phyloP scores from a whole-genome alignment of 257 asterid genomes.

The Solanum dulcamara region DNA sequence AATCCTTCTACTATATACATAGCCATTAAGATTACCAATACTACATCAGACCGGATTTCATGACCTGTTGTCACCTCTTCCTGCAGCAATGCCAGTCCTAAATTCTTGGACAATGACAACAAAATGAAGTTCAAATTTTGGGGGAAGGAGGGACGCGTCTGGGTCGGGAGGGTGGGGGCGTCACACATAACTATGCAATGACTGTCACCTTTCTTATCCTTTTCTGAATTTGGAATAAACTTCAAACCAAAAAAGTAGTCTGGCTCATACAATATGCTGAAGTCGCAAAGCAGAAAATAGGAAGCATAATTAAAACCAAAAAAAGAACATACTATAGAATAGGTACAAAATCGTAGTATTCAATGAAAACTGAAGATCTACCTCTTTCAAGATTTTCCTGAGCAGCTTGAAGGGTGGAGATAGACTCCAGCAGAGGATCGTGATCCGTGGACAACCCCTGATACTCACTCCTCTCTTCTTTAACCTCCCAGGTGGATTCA shows the following conservation, averaged over 20 bases:
- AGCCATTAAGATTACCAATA: background rate
- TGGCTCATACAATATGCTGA: background rate
- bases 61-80: background rate
- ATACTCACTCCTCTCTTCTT: constrained; percentile 38
- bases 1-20: background rate
- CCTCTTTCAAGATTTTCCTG: constrained; percentile 64
- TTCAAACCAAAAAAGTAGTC: background rate
- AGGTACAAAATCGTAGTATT: background rate
- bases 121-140: background rate
- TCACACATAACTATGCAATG: background rate
- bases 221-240: background rate
- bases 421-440: constrained; percentile 44
- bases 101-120: background rate
- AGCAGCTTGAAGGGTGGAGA: constrained; percentile 40
- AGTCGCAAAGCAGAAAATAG: background rate
- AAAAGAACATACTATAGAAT: background rate
- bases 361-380: constrained; percentile 5
- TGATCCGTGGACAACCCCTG: constrained; percentile 24
- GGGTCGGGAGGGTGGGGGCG: background rate
- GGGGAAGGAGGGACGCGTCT: background rate
- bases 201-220: background rate
- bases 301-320: background rate
- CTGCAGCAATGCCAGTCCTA: background rate
- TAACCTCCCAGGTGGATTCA: constrained; percentile 37
- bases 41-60: background rate